Base-by-base conservation (phyloP, 495 filamentous ascomycete species). In the Talaromyces proteolyticus region DNA sequence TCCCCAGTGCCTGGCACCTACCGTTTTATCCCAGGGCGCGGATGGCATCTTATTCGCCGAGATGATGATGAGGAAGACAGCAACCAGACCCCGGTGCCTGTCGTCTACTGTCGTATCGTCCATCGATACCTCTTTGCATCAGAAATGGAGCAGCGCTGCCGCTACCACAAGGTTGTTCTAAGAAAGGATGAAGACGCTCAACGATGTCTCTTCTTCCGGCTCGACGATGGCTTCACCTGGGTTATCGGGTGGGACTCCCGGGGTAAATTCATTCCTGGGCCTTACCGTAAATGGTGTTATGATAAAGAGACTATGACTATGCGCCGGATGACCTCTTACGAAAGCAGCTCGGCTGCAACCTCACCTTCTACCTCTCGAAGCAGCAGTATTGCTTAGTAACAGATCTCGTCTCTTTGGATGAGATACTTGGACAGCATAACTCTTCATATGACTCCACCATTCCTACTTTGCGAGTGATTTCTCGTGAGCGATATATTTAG, bases 61-160 rank as follows among this genome's bases (percentile, higher is more conserved):
- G 71, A 74, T 37, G 65, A 56, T 37, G 55, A 37, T 42, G 67
- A 70, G 3, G 25, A 63, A 19, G 65, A n/a, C n/a, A 71, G 6
- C 69, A 74, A 57, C 34, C 68, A 71, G 44, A 50, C 51, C 12
- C 69, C 66, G 2, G 58, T 65, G 12, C 65, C 69, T 7, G 59
- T 74, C 3, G 65, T 73, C 41, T 74, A 74, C 53, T 73, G 71
- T 47, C 69, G 71, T 44, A 71, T 73, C 44, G 68, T 74, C 34
- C 71, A 74, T 53, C 66, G 68, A 17, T 72, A 73, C 57, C 63
- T 74, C 45, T 72, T 74, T 43, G 68, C 72, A 45, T 54, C 61
- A 21, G 71, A 74, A 43, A 59, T 74, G 49, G 64, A 73, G 20
- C 63, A 69, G 6, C 64, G 71, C 49, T 72, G 69, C 49, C 65